phyloP scores from a whole-genome alignment of 805 yeast species.

The Diddensiella santjacobensis region DNA sequence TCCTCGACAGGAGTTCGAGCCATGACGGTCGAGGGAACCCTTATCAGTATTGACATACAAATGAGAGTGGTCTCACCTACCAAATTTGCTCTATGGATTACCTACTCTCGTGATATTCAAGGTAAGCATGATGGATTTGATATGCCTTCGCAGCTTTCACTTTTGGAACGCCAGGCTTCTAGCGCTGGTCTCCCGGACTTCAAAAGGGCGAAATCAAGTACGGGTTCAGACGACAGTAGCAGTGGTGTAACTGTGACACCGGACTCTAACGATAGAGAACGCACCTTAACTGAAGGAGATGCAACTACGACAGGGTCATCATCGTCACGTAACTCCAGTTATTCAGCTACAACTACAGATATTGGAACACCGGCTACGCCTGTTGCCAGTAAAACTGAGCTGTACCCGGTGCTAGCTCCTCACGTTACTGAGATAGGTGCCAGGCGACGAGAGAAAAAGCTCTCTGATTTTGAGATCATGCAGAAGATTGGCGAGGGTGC shows the following conservation, averaged over 20 bases:
- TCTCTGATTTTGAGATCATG: constrained; percentile 64
- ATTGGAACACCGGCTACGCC: neutral
- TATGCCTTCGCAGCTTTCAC: constrained; percentile 55
- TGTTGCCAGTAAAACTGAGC: neutral
- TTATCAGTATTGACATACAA: constrained; percentile 71
- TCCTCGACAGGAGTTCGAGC: constrained; percentile 57
- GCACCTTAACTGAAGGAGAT: neutral
- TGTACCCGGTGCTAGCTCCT: constrained; percentile 1
- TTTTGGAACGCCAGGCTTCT: constrained; percentile 23
- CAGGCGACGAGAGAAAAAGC: constrained; percentile 63
- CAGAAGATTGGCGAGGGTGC: constrained; percentile 95
- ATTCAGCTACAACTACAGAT: neutral
- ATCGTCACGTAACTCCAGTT: neutral
- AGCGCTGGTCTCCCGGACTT: neutral
- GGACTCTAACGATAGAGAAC: neutral
- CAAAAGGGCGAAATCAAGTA: neutral
- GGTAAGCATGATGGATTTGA: constrained; percentile 25
- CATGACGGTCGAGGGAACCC: constrained; percentile 63
- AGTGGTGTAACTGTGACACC: constrained; percentile 1
- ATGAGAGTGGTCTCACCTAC: constrained; percentile 62
- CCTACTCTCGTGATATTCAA: constrained; percentile 58
- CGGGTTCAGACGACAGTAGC: neutral
- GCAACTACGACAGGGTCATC: constrained; percentile 2
- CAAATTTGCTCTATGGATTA: constrained; percentile 73
- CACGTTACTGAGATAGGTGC: constrained; percentile 49